phyloP scores from a whole-genome alignment of 2,329 filamentous ascomycete genomes.

The Nannizziopsis arthrosporioides region DNA sequence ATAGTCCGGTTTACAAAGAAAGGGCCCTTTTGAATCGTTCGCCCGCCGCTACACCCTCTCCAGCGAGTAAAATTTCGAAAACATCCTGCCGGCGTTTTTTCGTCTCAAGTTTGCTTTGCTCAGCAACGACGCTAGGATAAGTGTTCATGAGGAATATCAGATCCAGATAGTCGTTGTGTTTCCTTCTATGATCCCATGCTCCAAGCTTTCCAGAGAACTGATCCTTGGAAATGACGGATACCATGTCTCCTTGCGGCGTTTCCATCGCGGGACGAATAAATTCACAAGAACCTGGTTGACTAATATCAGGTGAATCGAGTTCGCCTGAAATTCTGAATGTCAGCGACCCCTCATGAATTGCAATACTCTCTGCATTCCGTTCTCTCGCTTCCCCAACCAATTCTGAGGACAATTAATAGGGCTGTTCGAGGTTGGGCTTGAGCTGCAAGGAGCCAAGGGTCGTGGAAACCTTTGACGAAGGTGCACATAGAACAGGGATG shows the following conservation, averaged over 20 bases:
- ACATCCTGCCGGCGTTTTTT: slow-evolving; percentile 6
- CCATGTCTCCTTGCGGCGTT: slow-evolving; percentile 8
- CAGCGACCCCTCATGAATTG: not conserved
- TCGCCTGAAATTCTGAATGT: slow-evolving; percentile 4
- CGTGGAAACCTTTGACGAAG: too few species aligned
- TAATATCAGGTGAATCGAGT: slow-evolving; percentile 1
- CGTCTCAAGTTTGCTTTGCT: slow-evolving; percentile 9
- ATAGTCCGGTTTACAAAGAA: not conserved
- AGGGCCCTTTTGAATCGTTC: slow-evolving; percentile 1
- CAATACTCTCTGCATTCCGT: too few species aligned
- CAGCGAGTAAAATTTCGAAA: slow-evolving; percentile 4
- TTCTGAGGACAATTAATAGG: too few species aligned
- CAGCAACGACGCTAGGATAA: slow-evolving; percentile 5
- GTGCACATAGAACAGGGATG: too few species aligned
- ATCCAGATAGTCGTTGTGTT: slow-evolving; percentile 9
- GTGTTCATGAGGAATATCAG: slow-evolving; percentile 6
- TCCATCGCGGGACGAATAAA: slow-evolving; percentile 6
- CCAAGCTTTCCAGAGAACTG: slow-evolving; percentile 9
- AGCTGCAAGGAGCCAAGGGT: too few species aligned
- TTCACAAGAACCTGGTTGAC: slow-evolving; percentile 5
- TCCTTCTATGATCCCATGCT: slow-evolving; percentile 7
- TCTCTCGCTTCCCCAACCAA: too few species aligned
- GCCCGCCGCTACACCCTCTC: not conserved
- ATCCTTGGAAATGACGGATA: slow-evolving; percentile 9
- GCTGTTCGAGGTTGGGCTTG: too few species aligned